Percentiles rank a stretch among this genome's conserved stretches.
phyloP scores from a whole-genome alignment of 1,139 yeast genomes.

The Scheffersomyces quercinus region DNA sequence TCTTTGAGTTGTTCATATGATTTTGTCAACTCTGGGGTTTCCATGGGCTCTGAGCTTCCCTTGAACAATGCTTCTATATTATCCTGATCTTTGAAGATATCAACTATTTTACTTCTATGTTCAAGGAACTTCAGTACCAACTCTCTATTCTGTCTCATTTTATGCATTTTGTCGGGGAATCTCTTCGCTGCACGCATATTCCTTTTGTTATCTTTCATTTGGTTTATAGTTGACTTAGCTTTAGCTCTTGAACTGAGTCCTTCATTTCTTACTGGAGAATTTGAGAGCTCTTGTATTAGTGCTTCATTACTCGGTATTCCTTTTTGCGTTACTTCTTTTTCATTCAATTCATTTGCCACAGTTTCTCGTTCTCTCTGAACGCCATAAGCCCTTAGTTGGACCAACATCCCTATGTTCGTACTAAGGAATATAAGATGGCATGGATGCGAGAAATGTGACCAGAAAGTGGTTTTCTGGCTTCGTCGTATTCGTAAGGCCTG shows the following conservation, averaged over 20 bases:
- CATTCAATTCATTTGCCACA: neutral
- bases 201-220: constrained; percentile 2
- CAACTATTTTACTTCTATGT: constrained; percentile 20
- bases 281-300: too few species aligned
- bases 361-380: neutral
- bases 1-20: constrained; percentile 3
- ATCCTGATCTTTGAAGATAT: constrained; percentile 15
- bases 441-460: neutral
- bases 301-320: too few species aligned
- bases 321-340: too few species aligned
- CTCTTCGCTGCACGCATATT: constrained; percentile 8
- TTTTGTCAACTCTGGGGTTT: too few species aligned
- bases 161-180: constrained; percentile 4
- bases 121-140: constrained; percentile 15
- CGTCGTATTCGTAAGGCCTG: neutral
- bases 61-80: constrained; percentile 17
- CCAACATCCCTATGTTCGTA: neutral
- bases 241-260: neutral
- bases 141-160: constrained; percentile 9
- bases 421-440: neutral
- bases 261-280: neutral
- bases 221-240: neutral
- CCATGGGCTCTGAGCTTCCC: neutral
- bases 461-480: neutral
- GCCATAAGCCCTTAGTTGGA: neutral